Evolutionary conservation across 306 rosid species (phyloP).

Genomic region (Potentilla sterilis): DNA sequence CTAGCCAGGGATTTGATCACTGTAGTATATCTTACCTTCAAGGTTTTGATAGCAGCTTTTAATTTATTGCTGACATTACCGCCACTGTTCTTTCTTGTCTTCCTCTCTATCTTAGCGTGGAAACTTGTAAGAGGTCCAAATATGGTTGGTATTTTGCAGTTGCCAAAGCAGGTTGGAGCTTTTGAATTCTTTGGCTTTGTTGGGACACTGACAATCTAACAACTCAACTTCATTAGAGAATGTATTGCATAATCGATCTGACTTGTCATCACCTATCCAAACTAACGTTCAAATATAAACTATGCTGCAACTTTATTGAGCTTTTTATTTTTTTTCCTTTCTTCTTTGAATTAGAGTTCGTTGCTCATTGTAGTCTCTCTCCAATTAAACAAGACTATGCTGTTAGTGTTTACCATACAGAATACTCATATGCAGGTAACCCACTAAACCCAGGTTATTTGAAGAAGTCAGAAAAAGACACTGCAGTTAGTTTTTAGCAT

Average conservation of each 20-base stretch:
- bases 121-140: conserved; percentile 31
- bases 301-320: background rate
- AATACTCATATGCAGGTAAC: background rate
- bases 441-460: background rate
- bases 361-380: background rate
- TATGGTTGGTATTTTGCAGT: conserved; percentile 47
- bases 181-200: conserved; percentile 29
- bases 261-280: background rate
- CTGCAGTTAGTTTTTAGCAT: background rate
- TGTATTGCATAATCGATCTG: background rate
- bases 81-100: conserved; percentile 21
- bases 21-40: conserved; percentile 27
- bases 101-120: conserved; percentile 25
- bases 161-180: conserved; percentile 43
- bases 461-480: no score
- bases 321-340: background rate
- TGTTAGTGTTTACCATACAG: background rate
- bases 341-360: background rate
- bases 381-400: background rate
- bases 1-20: background rate
- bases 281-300: background rate
- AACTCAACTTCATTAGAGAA: conserved; percentile 1
- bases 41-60: conserved; percentile 11
- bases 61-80: conserved; percentile 14
- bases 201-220: conserved; percentile 31